Percentiles rank a stretch among this genome's conserved stretches.
Conservation (phyloP, 1,284 basidiomycete genomes). For the Takashimella tepidaria region DNA sequence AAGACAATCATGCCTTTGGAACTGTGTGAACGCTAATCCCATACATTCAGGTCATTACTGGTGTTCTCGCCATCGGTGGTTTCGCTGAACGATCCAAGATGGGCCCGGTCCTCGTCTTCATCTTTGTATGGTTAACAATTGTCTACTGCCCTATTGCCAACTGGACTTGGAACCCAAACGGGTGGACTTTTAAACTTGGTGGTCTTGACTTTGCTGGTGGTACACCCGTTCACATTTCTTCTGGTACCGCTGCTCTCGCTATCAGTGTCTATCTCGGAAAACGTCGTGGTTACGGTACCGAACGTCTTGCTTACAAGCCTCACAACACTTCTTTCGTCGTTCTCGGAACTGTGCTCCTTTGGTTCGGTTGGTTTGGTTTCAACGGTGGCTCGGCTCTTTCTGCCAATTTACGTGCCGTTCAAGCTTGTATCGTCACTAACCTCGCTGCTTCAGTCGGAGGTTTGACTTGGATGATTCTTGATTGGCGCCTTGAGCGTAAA, state of each 20-base stretch:
- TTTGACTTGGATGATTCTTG: constrained; percentile 92
- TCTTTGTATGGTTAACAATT: constrained; percentile 86
- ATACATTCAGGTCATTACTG: constrained; percentile 51
- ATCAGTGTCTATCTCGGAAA: constrained; percentile 88
- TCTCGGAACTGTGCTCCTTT: constrained; percentile 87
- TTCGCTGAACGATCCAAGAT: constrained; percentile 86
- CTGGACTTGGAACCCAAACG: constrained; percentile 90
- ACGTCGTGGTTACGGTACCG: constrained; percentile 85
- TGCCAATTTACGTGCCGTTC: constrained; percentile 80
- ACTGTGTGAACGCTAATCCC: neutral
- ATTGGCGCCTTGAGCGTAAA: constrained; percentile 87
- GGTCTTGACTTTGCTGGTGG: constrained; percentile 94
- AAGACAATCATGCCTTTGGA: too few relatives aligned
- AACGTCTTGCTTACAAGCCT: constrained; percentile 75
- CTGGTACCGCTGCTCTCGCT: constrained; percentile 83
- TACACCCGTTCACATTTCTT: constrained; percentile 87
- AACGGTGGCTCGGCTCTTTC: constrained; percentile 65
- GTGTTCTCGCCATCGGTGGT: constrained; percentile 74
- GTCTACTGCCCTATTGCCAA: constrained; percentile 90
- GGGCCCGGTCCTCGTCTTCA: constrained; percentile 80
- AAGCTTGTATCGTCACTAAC: constrained; percentile 92
- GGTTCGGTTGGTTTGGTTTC: constrained; percentile 98
- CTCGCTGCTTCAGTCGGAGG: constrained; percentile 78
- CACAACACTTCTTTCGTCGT: constrained; percentile 84
- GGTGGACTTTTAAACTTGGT: constrained; percentile 75